Base-by-base conservation (phyloP, 257 asterid genomes). In the Fraxinus americana region DNA sequence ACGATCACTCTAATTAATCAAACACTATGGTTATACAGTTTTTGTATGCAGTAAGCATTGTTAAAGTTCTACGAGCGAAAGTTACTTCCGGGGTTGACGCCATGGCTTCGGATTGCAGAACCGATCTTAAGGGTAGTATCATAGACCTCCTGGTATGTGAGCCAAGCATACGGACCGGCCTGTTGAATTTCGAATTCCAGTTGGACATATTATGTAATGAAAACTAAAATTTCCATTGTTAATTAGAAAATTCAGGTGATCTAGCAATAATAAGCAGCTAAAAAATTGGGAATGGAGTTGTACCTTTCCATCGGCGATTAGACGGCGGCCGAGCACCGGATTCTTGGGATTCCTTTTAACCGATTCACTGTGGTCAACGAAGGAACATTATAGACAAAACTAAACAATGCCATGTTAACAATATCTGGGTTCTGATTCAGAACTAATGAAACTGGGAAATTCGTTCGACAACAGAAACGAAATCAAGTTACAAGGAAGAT, bases 101-200 rank as follows among this genome's bases (percentile, higher is more conserved):
- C 97, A 59, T 92, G 89, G 57, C 82, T 79, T 59, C 95, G 94
- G 43, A 92, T 87, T 25, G 97, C 96, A 23, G 97, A 91, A 35
- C 97, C 98, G 74, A 91, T 85, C 74, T 73, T 83, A 30, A 91
- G 83, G 69, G 92, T 63, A 25, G 86, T 74, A 27, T 87, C 88
- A 71, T 85, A 92, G 36, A 68, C 96, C 78, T 89, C 87, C 77
- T 86, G 83, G 82, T 91, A 94, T 17, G 91, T 89, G 75, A 86
- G 80, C 97, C 97, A 94, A 27, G 41, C 80, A 77, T 92, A 92
- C 32, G 85, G 84, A 75, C 92, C 90, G 0, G 91, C 98, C 92
- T 94, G 88, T 80, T 70, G 76, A 29, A 71, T 63, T 59, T 52
- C 30, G 16, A 59, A 21, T n/a, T 8, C 67, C 67, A 59, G 21